These are phyloP conservation scores for Trypanosoma cruzi DNA, from an alignment of 208 protist species.

Conservation along the genomic window DNA sequence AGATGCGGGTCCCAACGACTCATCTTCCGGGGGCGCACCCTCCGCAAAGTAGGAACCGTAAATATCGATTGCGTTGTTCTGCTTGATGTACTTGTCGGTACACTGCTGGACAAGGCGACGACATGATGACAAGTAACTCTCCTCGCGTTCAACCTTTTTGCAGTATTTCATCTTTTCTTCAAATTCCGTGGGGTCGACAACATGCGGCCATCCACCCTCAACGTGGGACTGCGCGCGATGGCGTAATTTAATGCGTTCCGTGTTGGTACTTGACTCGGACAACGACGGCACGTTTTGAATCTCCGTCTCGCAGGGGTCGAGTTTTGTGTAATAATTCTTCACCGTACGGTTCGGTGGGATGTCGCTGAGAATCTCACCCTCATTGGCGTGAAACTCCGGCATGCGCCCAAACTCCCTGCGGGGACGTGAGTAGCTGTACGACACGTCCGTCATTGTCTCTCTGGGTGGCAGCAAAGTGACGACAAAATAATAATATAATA, in stretches of 20 bases:
- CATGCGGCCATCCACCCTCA: constrained; percentile 97
- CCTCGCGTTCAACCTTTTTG: constrained; percentile 97
- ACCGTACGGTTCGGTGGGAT: constrained; percentile 78
- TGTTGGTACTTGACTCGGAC: constrained; percentile 95
- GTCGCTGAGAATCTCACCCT: constrained; percentile 90
- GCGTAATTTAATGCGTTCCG: constrained; percentile 90
- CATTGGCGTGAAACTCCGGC: constrained; percentile 93
- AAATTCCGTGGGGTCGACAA: constrained; percentile 95
- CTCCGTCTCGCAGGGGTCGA: constrained; percentile 85
- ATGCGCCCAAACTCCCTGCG: constrained; percentile 93
- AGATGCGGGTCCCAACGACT: constrained; percentile 80
- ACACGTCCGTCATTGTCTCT: constrained; percentile 87
- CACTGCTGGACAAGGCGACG: constrained; percentile 84
- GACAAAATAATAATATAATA: not conserved
- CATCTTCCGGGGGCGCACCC: constrained; percentile 73
- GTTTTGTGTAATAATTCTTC: constrained; percentile 79
- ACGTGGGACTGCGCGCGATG: constrained; percentile 93
- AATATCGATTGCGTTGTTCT: constrained; percentile 98
- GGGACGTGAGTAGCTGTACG: constrained; percentile 93
- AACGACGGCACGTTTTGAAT: constrained; percentile 94
- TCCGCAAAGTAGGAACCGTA: constrained; percentile 96
- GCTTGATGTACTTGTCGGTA: constrained; percentile 92
- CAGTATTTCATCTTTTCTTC: constrained; percentile 97
- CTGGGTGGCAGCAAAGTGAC: not conserved
- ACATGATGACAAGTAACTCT: constrained; percentile 93